Percentiles rank a stretch among this genome's conserved stretches.
Evolutionary conservation across 2,329 filamentous ascomycete genomes (phyloP).

Genomic region (Truncatella angustata): DNA sequence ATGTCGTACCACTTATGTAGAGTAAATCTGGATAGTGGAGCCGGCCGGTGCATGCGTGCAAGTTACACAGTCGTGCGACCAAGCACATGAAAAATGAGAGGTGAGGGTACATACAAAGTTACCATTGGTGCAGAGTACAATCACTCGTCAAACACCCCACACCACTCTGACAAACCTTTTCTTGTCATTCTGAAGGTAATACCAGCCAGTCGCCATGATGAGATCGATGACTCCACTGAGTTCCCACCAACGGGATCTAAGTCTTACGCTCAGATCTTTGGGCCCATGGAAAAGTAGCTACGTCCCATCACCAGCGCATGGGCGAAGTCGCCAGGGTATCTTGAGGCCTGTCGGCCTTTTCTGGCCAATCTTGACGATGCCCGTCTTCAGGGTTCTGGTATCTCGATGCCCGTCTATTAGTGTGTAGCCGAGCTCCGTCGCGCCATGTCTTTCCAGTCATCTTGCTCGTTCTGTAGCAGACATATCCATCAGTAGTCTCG

Average conservation of each 20-base stretch:
- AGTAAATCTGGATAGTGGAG: not conserved
- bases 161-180: not conserved
- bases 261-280: not conserved
- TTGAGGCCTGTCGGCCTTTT: not conserved
- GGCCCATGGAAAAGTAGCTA: not conserved
- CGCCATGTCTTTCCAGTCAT: constrained; percentile 5
- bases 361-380: not conserved
- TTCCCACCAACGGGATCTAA: constrained; percentile 12
- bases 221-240: not conserved
- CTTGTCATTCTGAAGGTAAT: not conserved
- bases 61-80: not conserved
- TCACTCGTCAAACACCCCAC: not conserved
- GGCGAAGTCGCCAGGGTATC: not conserved
- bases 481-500: constrained; percentile 2
- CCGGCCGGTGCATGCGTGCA: not conserved
- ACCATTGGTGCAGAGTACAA: not conserved
- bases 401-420: constrained; percentile 4
- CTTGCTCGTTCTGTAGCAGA: not conserved
- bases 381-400: not conserved
- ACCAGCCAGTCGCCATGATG: constrained; percentile 5
- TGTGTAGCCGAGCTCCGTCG: constrained; percentile 2
- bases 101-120: not conserved
- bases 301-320: not conserved
- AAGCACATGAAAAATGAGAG: too few species aligned
- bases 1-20: not conserved